Base-by-base conservation (phyloP, 2,329 filamentous ascomycete genomes). In the Ophiostoma sp. region DNA sequence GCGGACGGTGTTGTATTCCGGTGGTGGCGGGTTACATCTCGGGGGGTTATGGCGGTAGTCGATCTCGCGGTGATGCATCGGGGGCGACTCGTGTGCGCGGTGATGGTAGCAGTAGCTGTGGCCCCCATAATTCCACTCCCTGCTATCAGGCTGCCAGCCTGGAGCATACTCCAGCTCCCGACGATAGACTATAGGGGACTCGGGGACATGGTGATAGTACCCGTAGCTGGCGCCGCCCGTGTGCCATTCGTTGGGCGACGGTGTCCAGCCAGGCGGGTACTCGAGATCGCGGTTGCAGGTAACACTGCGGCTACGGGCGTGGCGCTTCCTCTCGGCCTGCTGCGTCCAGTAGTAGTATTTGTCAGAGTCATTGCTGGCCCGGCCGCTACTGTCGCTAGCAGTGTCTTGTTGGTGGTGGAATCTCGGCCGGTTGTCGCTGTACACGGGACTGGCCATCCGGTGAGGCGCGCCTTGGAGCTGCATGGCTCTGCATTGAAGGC, bases 321-420 rank as follows among this genome's bases (percentile, higher is more conserved):
- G 57, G 15, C 23, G 57, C 57, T 33, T 64, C 13, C 31, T 64
- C 57, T 64, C 31, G 31, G 57, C 27, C 27, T 33, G 6, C 6
- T 33, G 57, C 1, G 57, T 35, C 57, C 57, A 62, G 57, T 62
- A 35, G 31, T 62, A 62, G 57, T 33, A 62, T 33, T 7, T 35
- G 57, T 20, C 27, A 20, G 31, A 20, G 31, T 35, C 31, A 27
- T 57, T 27, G 23, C 52, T 57, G 52, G 52, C 52, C 52, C 52
- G n/a, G 23, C 52, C 52, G 11, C 52, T 57, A 57, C n/a, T 57
- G 57, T 62, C 27, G 57, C 57, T 62, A 62, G 57, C 57, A 62
- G 6, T 62, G 27, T 62, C 57, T 20, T 62, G 20, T 57, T 57
- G 52, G n/a, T 27, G 57, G 31, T 35, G 15, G 31, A 35, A 23